Evolutionary conservation across 371 early-diverging fungal genomes (phyloP).

Genomic region (Racocetra persica): DNA sequence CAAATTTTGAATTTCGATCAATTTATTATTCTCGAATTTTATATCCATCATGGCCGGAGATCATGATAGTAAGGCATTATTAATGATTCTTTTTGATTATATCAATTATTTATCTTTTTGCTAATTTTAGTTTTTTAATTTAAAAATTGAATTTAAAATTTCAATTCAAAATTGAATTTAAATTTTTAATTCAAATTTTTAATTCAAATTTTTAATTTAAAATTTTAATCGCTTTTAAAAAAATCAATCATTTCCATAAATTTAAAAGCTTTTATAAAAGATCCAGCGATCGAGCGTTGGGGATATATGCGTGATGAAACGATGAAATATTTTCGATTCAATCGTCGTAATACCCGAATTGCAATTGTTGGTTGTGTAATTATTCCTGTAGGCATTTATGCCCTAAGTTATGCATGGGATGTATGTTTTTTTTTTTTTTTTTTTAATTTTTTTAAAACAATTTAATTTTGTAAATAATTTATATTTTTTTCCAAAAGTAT

Average conservation of each 20-base stretch:
- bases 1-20: no score
- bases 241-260: neutral
- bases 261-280: slow-evolving; percentile 13
- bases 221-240: no score
- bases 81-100: neutral
- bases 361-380: slow-evolving; percentile 4
- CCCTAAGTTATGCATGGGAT: neutral
- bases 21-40: no score
- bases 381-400: slow-evolving; percentile 8
- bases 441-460: no score
- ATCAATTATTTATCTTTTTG: no score
- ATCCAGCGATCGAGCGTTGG: slow-evolving; percentile 27
- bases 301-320: neutral
- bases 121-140: no score
- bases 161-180: no score
- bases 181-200: no score
- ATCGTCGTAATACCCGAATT: neutral
- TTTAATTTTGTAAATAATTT: no score
- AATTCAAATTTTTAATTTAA: no score
- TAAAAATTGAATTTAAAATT: no score
- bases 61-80: neutral
- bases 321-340: slow-evolving; percentile 3
- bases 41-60: slow-evolving; percentile 11
- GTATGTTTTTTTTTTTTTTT: neutral
- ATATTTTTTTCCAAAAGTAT: no score